Evolutionary conservation across 257 asterid genomes (phyloP), one percentile per base, ranked within the genome.

Genomic region (Asclepias syriaca): DNA sequence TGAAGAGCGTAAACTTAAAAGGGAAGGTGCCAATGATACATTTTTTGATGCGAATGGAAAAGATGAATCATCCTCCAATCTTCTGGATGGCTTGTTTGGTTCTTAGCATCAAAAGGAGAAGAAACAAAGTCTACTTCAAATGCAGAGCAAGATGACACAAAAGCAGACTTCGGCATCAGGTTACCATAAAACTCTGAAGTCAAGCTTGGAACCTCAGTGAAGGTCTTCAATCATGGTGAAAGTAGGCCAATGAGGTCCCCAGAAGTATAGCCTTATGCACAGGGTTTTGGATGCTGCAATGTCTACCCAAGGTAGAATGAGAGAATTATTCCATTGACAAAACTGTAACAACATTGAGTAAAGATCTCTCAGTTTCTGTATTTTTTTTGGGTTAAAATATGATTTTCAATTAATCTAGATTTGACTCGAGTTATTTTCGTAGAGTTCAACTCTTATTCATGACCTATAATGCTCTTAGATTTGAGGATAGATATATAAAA

Each of bases 1-100:
- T 16, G 96, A 91, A 84, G 97, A 88, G 80, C 82, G 99, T 39
- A 91, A 84, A 79, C 77, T 88, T 76, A 94, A 77, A 61, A 91
- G 74, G 81, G 96, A 92, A 80, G 77, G 71, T 51, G 74, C 74
- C 18, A 80, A 78, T 40, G 85, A 86, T 69, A 96, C 90, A 1
- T 83, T 92, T 76, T 92, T 95, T 65, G 84, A 80, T 21, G 87
- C 75, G 77, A 69, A 67, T 3, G 80, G 83, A 43, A 79, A 80
- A 76, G 93, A 82, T 2, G 95, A 84, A 74, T 84, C 89, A 7
- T 85, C 95, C 66, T 84, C 90, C 55, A 84, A 80, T 82, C 91
- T 92, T 66, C 71, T 95, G 80, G 89, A 88, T 72, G 81, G 90
- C 40, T 77, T 95, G 81, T 95, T 92, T 70, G 85, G 55, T 75